Evolutionary conservation across 768 basidiomycete species (phyloP).

Genomic region (Pseudohyphozyma bogoriensis): DNA sequence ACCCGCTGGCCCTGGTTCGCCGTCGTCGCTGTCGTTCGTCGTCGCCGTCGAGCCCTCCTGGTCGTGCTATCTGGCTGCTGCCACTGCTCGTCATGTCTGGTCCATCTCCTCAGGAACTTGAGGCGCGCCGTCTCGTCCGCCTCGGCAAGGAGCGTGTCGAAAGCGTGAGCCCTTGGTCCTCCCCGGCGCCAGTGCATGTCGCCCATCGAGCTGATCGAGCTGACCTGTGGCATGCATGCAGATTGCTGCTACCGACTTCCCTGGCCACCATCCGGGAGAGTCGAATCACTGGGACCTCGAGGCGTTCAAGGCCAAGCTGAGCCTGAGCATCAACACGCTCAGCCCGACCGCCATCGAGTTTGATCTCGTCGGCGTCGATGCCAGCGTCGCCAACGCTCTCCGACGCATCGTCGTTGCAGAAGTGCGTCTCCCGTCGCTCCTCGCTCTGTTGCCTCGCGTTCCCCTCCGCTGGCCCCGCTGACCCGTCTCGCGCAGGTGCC

Average conservation of each 20-base stretch:
- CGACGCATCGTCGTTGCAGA: constrained; percentile 88
- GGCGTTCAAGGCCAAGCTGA: constrained; percentile 51
- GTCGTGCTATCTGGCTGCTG: no score
- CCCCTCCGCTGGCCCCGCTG: neutral
- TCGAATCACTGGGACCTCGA: constrained; percentile 73
- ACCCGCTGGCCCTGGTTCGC: no score
- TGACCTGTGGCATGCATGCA: constrained; percentile 34
- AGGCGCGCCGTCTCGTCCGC: constrained; percentile 15
- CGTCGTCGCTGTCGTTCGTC: neutral
- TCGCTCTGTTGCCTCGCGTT: neutral
- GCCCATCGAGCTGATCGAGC: no score
- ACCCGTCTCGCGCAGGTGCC: no score
- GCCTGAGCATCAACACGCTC: constrained; percentile 44
- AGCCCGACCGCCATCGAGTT: constrained; percentile 55
- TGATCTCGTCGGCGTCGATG: constrained; percentile 89
- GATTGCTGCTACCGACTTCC: constrained; percentile 81
- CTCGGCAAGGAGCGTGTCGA: constrained; percentile 28
- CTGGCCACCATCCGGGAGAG: constrained; percentile 75
- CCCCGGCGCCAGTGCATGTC: neutral
- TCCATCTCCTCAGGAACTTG: constrained; percentile 1
- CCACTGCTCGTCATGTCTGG: constrained; percentile 1
- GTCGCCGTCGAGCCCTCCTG: neutral
- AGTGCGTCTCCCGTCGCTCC: constrained; percentile 46
- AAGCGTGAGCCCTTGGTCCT: constrained; percentile 9
- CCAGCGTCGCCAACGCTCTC: constrained; percentile 89